Conservation (phyloP, 257 asterid species). For the Solanum bulbocastanum region DNA sequence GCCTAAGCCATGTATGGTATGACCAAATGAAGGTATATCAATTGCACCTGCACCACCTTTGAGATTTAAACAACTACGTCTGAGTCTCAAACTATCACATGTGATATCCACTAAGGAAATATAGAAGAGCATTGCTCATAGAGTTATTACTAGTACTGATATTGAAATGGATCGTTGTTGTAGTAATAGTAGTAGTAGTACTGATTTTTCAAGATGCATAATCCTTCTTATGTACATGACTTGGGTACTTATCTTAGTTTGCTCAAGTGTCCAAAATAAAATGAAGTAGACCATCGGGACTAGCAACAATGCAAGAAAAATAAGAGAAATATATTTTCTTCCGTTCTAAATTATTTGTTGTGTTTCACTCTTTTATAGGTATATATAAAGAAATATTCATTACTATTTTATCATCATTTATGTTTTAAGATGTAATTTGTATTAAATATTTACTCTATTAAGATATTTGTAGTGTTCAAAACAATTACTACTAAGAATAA, state of each 20-base stretch:
- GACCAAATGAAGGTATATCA: background rate
- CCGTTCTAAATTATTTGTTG: too few species aligned
- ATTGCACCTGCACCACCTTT: background rate
- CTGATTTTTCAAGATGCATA: slow-evolving; percentile 27
- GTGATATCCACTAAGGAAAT: too few species aligned
- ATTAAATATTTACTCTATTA: background rate
- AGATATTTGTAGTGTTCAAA: background rate
- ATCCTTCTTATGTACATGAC: slow-evolving; percentile 62
- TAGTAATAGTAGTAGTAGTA: background rate
- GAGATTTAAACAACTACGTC: background rate
- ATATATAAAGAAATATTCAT: too few species aligned
- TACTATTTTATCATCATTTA: too few species aligned
- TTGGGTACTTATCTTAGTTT: slow-evolving; percentile 41
- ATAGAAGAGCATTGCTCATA: background rate
- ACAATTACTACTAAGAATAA: too few species aligned
- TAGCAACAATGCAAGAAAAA: too few species aligned
- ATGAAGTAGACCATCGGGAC: background rate
- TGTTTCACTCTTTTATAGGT: too few species aligned
- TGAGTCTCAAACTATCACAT: background rate
- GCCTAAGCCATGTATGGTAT: background rate
- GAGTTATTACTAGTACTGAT: background rate
- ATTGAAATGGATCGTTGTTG: background rate
- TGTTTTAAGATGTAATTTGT: background rate
- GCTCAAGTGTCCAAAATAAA: slow-evolving; percentile 18
- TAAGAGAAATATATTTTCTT: too few species aligned